Evolutionary conservation across 495 filamentous ascomycete species (phyloP).

Genomic region (Glutinoglossum americanum): DNA sequence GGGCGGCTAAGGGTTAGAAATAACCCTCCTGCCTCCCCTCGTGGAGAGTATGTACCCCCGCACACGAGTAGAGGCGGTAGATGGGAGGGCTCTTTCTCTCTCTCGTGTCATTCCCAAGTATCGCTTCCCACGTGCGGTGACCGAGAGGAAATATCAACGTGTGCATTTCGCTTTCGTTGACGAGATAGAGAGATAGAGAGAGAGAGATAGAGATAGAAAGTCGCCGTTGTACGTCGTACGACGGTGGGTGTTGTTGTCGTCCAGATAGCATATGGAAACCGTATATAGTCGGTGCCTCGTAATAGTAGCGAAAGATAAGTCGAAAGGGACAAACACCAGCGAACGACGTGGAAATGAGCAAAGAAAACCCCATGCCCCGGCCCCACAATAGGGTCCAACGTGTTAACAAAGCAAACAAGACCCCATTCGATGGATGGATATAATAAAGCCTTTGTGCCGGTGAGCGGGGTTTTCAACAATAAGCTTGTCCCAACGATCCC

Average conservation of each 20-base stretch:
- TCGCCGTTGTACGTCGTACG: not conserved
- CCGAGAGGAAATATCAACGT: too few relatives aligned
- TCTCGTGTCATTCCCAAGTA: too few relatives aligned
- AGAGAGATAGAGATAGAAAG: not conserved
- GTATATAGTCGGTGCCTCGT: not conserved
- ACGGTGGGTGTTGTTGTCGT: not conserved
- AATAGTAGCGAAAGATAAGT: not conserved
- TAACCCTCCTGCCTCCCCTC: not conserved
- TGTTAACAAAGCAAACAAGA: not conserved
- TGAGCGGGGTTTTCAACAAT: not conserved
- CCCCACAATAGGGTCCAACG: not conserved
- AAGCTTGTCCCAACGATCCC: not conserved
- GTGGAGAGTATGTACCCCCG: too few relatives aligned
- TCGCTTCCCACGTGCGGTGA: too few relatives aligned
- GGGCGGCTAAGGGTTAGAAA: not conserved
- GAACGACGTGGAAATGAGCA: not conserved
- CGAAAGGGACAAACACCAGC: not conserved
- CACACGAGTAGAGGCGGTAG: too few relatives aligned
- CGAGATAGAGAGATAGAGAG: too few relatives aligned
- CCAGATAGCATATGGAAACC: not conserved
- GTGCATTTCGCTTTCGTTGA: too few relatives aligned
- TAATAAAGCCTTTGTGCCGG: not conserved
- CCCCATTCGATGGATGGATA: not conserved
- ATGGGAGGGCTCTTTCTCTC: too few relatives aligned
- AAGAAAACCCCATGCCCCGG: not conserved